Base-by-base conservation (phyloP, 192 early-diverging fungal genomes). In the Entomortierella beljakovae region DNA sequence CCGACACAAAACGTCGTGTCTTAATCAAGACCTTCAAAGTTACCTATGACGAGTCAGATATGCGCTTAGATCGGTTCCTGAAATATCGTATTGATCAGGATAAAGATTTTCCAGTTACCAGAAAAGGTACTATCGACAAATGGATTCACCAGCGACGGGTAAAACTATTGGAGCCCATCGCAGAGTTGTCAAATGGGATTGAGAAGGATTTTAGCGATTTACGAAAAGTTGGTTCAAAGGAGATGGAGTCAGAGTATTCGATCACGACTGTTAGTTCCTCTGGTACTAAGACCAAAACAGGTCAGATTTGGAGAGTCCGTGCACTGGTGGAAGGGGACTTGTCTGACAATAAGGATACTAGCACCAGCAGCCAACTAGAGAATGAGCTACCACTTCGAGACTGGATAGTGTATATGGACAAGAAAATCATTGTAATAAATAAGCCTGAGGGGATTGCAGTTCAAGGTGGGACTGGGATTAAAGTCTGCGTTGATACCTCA, bases 61-160 rank as follows among this genome's bases (percentile, higher is more conserved):
- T 74, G 71, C 56, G 71, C 3, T 40, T 74, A 13, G 71, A 74
- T 23, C 64, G 71, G 29, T 74, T 74, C 25, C 32, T 74, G 15
- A 60, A 33, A 22, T 38, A 65, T 32, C 57, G 64, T 16, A 26
- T 74, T 15, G 38, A n/a, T 9, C 46, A 59, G 20, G 61, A 63
- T 6, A 51, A 20, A 16, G 35, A 51, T 18, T 49, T 38, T 8
- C 13, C 55, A 16, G 25, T 42, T 28, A 15, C 65, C 25, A 73
- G 23, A 46, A 53, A 73, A n/a, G 23, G 9, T 38, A 3, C 31
- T 5, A 49, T 74, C 6, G 42, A 43, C 37, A 66, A 74, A 18
- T 74, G 71, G 71, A 48, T 74, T 16, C 57, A 57, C 11, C 66
- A 67, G 40, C 54, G 71, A 9, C 64, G 37, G 25, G 9, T 74